phyloP scores from a whole-genome alignment of 805 yeast genomes.

The Candida xyloterini region DNA sequence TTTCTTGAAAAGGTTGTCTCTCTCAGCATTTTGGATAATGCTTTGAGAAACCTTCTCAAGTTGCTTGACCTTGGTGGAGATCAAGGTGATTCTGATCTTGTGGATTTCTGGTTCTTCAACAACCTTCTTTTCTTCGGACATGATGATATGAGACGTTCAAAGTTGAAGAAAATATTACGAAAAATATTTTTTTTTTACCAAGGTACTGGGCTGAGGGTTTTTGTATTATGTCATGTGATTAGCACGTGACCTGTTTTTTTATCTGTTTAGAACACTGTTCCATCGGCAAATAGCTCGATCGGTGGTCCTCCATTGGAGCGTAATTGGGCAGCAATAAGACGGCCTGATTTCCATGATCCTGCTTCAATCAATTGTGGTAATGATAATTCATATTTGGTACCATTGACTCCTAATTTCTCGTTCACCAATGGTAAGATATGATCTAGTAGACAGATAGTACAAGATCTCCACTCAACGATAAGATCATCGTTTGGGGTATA shows the following conservation, averaged over 20 bases:
- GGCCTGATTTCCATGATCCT: conserved; percentile 66
- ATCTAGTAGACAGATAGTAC: conserved; percentile 57
- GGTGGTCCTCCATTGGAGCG: conserved; percentile 61
- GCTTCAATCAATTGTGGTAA: conserved; percentile 65
- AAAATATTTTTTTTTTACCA: conserved; percentile 3
- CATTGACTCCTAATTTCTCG: conserved; percentile 36
- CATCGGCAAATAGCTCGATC: conserved; percentile 58
- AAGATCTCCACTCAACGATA: conserved; percentile 67
- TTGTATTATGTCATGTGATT: conserved; percentile 11
- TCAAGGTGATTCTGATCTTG: conserved; percentile 98
- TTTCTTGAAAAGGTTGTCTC: conserved; percentile 81
- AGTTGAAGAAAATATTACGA: conserved; percentile 18
- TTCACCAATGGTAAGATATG: conserved; percentile 50
- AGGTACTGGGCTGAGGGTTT: background rate
- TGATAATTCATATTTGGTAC: conserved; percentile 33
- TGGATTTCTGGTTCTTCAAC: conserved; percentile 79
- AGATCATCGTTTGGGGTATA: conserved; percentile 54
- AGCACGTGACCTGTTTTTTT: conserved; percentile 1
- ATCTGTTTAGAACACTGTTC: conserved; percentile 51
- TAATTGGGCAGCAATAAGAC: conserved; percentile 51
- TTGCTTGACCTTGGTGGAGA: conserved; percentile 98
- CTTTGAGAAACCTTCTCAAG: conserved; percentile 93
- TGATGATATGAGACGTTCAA: conserved; percentile 42
- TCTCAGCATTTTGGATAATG: conserved; percentile 85
- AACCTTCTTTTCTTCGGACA: conserved; percentile 82